Evolutionary conservation across 345 rosid genomes (phyloP).

Genomic region (Linum trigynum): DNA sequence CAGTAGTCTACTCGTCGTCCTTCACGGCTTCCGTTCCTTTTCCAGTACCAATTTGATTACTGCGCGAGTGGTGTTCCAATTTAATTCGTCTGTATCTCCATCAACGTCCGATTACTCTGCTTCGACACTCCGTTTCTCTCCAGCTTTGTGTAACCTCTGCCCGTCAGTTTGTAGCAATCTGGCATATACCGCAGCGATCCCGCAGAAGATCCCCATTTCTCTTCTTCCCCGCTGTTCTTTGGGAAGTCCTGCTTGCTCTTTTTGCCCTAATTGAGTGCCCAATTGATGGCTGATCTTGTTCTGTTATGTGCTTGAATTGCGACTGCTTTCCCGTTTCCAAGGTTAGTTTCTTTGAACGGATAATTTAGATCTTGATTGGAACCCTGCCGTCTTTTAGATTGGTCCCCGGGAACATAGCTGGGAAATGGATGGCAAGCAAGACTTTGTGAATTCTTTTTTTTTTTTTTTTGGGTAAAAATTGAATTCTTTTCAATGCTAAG

Average conservation of each 20-base stretch:
- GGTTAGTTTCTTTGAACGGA: neutral
- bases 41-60: neutral
- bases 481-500: neutral
- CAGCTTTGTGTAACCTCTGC: neutral
- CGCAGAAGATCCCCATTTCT: neutral
- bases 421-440: neutral
- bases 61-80: neutral
- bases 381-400: neutral
- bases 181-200: neutral
- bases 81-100: neutral
- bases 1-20: neutral
- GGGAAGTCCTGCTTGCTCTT: neutral
- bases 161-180: neutral
- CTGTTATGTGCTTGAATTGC: neutral
- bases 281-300: neutral
- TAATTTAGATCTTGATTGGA: neutral
- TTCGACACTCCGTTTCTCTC: neutral
- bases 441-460: neutral
- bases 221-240: neutral
- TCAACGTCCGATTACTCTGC: neutral
- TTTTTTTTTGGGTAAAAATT: neutral
- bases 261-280: neutral
- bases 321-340: neutral
- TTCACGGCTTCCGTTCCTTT: neutral
- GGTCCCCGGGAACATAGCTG: neutral